These are phyloP conservation scores for Rhodamnia rubescens DNA, from an alignment of 345 rosid genomes.

Conservation along the genomic window DNA sequence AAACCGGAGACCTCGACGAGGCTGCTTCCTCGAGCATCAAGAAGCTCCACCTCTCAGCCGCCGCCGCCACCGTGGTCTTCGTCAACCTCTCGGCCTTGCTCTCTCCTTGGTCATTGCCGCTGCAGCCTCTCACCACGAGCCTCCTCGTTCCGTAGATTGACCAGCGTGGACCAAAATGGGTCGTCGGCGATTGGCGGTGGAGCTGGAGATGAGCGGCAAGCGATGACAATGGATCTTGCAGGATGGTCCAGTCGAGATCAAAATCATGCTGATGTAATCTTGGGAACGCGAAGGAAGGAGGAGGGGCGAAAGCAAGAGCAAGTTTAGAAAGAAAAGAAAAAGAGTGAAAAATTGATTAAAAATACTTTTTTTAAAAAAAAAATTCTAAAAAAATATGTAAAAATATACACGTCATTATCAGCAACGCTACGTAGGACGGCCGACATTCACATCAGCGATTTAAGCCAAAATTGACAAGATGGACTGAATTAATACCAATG, in stretches of 20 bases:
- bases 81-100: background rate
- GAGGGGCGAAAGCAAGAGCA: background rate
- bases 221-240: constrained; percentile 1
- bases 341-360: too few relatives aligned
- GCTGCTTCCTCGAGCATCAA: constrained; percentile 82
- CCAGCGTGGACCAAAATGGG: background rate
- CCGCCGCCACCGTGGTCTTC: background rate
- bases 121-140: constrained; percentile 14
- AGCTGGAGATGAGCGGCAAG: constrained; percentile 6
- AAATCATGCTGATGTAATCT: background rate
- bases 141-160: background rate
- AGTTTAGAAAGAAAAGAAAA: too few relatives aligned
- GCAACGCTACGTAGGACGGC: too few relatives aligned
- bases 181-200: background rate
- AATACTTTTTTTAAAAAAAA: too few relatives aligned
- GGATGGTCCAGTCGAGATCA: background rate
- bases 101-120: constrained; percentile 13
- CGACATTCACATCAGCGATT: too few relatives aligned
- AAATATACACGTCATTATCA: too few relatives aligned
- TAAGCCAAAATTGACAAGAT: rapidly evolving
- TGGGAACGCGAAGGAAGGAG: background rate
- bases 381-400: too few relatives aligned
- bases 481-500: too few relatives aligned
- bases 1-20: constrained; percentile 73
- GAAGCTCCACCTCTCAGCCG: constrained; percentile 26